phyloP scores from a whole-genome alignment of 2,329 filamentous ascomycete genomes.

The Leptographium wingfieldii region DNA sequence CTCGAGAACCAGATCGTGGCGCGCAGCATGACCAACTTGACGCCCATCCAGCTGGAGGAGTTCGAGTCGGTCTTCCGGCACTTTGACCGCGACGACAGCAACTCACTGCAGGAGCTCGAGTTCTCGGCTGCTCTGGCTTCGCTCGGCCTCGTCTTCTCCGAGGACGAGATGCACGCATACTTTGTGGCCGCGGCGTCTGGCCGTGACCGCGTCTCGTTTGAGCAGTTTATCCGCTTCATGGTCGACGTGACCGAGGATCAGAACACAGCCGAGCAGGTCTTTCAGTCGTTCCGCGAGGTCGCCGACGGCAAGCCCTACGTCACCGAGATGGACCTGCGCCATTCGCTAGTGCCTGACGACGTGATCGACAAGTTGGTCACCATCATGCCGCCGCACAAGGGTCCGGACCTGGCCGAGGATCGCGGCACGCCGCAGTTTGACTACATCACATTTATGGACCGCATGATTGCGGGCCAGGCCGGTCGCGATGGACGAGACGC shows the following conservation, averaged over 20 bases:
- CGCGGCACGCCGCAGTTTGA: conserved; percentile 79
- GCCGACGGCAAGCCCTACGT: conserved; percentile 98
- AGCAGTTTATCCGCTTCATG: conserved; percentile 99
- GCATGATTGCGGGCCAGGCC: conserved; percentile 40
- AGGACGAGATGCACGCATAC: conserved; percentile 95
- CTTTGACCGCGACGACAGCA: conserved; percentile 88
- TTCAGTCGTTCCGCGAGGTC: conserved; percentile 93
- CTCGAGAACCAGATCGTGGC: conserved; percentile 98
- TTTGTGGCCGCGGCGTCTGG: conserved; percentile 68
- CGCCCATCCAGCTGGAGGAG: conserved; percentile 94
- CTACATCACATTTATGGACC: conserved; percentile 96
- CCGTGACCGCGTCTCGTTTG: conserved; percentile 75
- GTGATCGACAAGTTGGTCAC: conserved; percentile 86
- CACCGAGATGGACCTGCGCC: conserved; percentile 90
- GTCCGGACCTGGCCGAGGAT: conserved; percentile 75
- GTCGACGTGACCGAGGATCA: conserved; percentile 98
- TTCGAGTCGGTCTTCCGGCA: conserved; percentile 98
- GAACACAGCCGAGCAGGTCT: conserved; percentile 96
- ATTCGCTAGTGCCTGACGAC: conserved; percentile 91
- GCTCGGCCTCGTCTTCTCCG: conserved; percentile 87
- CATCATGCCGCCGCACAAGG: conserved; percentile 73
- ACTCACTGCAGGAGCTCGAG: conserved; percentile 82
- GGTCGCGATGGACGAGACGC: neutral
- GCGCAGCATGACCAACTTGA: conserved; percentile 96
- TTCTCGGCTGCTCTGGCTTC: conserved; percentile 95